Evolutionary conservation across 441 rosid genomes (phyloP), one percentile per base, ranked within the genome.

Genomic region (Erysimum cheiri): DNA sequence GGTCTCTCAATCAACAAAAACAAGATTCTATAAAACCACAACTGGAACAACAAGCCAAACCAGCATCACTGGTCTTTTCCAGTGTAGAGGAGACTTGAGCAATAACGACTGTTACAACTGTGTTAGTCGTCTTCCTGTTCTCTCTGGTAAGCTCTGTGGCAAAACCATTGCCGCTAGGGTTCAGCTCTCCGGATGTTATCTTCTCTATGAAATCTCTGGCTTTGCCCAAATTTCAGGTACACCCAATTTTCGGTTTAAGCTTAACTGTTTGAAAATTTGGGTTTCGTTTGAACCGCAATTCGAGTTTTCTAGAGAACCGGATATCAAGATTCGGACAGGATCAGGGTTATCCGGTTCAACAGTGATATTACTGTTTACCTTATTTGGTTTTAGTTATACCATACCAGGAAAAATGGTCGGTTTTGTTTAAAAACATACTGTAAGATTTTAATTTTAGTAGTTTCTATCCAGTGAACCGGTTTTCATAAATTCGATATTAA

Each of bases 81-180:
- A 94, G 82, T 94, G 99, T 53, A 84, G 98, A 70, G 98, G 98
- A 37, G 99, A 94, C 73, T 88, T 94, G n/a, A 80, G 80, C 39
- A 78, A 73, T 81, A 73, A 78, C n/a, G 98, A 87, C 60, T 94
- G 98, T 75, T 90, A 90, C 88, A 85, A 73, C 83, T 94, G 99
- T 77, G 99, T 90, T 28, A 87, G 96, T 82, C 81, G 83, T 60
- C 85, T 94, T 17, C 99, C 99, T 7, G 84, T 83, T 17, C 80
- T 94, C 22, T 72, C 90, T 1, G 86, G 88, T 79, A 88, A 84
- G 64, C 87, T 90, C 49, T 94, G 99, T 65, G 91, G 94, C 40
- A 84, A 77, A 68, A 78, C 94, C n/a, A 78, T 90, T 29, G 97
- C 99, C 13, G 82, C 97, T n/a, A 84, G 99, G 72, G 72, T 94